Percentiles rank a stretch among this genome's conserved stretches.
phyloP scores from a whole-genome alignment of 352 stramenopile genomes.

The Phytophthora agathidicida region DNA sequence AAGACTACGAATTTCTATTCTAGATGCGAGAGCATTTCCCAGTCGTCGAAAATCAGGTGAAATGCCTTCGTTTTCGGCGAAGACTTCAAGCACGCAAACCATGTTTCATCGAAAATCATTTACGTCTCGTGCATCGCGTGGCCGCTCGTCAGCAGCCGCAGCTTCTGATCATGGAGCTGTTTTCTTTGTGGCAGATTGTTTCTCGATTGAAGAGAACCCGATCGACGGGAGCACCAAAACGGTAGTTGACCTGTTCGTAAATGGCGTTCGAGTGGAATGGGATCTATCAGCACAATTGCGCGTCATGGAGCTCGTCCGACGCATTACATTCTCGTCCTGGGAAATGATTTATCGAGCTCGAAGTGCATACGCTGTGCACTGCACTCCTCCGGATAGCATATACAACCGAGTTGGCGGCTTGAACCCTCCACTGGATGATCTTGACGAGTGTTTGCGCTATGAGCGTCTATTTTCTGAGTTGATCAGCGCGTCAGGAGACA shows the following conservation, averaged over 20 bases:
- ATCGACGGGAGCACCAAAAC: slow-evolving; percentile 43
- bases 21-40: slow-evolving; percentile 40
- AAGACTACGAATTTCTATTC: slow-evolving; percentile 61
- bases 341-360: slow-evolving; percentile 82
- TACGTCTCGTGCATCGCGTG: slow-evolving; percentile 13
- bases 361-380: slow-evolving; percentile 56
- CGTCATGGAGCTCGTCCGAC: slow-evolving; percentile 63
- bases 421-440: slow-evolving; percentile 59
- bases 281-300: slow-evolving; percentile 61
- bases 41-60: slow-evolving; percentile 15
- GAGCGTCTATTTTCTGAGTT: slow-evolving; percentile 44
- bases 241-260: slow-evolving; percentile 75
- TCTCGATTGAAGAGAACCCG: slow-evolving; percentile 76
- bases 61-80: not conserved
- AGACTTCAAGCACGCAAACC: slow-evolving; percentile 2
- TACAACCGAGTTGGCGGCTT: slow-evolving; percentile 69
- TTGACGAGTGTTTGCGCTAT: slow-evolving; percentile 42
- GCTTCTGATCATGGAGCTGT: not conserved
- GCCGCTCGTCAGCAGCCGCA: not conserved
- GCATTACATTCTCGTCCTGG: slow-evolving; percentile 73
- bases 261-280: slow-evolving; percentile 56
- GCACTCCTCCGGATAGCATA: slow-evolving; percentile 50
- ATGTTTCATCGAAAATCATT: slow-evolving; percentile 18
- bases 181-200: slow-evolving; percentile 62
- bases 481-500: slow-evolving; percentile 70